Percentiles rank a stretch among this genome's conserved stretches.
phyloP scores from a whole-genome alignment of 495 filamentous ascomycete genomes.

The Neurospora africana region DNA sequence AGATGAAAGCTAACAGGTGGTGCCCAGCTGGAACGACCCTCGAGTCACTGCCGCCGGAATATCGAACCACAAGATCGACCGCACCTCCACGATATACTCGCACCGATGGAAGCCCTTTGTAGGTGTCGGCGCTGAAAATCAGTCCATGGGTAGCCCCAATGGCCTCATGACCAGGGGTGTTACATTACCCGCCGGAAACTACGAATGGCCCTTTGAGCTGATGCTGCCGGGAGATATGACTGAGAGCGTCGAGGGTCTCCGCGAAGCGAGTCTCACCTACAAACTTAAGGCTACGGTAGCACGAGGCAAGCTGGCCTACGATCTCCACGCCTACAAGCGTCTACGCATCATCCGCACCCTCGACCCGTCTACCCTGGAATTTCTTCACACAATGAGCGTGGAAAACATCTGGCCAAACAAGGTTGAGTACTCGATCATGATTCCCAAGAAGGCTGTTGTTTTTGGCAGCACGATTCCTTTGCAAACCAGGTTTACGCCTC shows the following conservation, averaged over 20 bases:
- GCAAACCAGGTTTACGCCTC: conserved; percentile 69
- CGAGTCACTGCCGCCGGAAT: conserved; percentile 39
- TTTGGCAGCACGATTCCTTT: conserved; percentile 76
- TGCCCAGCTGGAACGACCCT: conserved; percentile 36
- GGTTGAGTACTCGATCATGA: conserved; percentile 79
- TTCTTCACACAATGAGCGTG: conserved; percentile 82
- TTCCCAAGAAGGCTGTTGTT: conserved; percentile 81
- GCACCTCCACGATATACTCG: conserved; percentile 30
- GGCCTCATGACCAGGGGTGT: conserved; percentile 33
- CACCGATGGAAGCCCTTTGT: conserved; percentile 41
- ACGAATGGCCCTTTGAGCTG: conserved; percentile 84
- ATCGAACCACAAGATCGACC: conserved; percentile 37
- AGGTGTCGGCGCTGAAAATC: conserved; percentile 17
- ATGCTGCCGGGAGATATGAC: conserved; percentile 63
- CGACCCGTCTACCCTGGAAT: conserved; percentile 67
- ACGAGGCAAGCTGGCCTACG: conserved; percentile 68
- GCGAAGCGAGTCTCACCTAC: conserved; percentile 73
- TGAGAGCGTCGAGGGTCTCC: conserved; percentile 83
- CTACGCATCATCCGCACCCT: conserved; percentile 82
- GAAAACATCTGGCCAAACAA: conserved; percentile 95
- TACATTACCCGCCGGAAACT: conserved; percentile 63
- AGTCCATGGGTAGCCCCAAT: conserved; percentile 13
- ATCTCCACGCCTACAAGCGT: conserved; percentile 66
- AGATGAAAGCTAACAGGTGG: conserved; percentile 6
- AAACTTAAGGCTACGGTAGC: conserved; percentile 80